These are phyloP conservation scores for Komagataella phaffii DNA, from an alignment of 805 yeast species.

Conservation along the genomic window DNA sequence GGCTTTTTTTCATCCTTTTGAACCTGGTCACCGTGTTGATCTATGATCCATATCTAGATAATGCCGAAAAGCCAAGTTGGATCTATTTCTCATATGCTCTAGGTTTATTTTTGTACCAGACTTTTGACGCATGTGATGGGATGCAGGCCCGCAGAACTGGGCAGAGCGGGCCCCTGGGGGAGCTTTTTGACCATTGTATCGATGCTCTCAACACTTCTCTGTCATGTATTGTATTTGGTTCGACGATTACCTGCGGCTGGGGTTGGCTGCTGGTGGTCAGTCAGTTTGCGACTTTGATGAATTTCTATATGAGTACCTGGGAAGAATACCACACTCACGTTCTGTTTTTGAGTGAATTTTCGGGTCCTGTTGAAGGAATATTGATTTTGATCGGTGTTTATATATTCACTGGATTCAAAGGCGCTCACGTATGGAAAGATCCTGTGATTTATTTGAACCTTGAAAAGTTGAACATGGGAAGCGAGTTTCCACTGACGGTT, in stretches of 20 bases:
- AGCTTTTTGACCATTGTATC: conserved; percentile 81
- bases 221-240: conserved; percentile 59
- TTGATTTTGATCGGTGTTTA: conserved; percentile 44
- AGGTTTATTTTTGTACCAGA: conserved; percentile 82
- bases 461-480: conserved; percentile 15
- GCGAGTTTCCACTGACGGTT: conserved; percentile 20
- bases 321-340: conserved; percentile 89
- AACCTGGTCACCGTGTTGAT: conserved; percentile 55
- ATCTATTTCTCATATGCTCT: conserved; percentile 64
- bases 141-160: conserved; percentile 91
- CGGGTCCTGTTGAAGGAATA: conserved; percentile 96
- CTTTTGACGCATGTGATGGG: conserved; percentile 95
- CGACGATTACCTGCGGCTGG: conserved; percentile 68
- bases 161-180: conserved; percentile 92
- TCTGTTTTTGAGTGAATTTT: conserved; percentile 60
- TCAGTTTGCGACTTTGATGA: conserved; percentile 63
- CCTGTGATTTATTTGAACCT: conserved; percentile 27
- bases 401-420: conserved; percentile 49
- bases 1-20: conserved; percentile 55
- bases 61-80: conserved; percentile 57
- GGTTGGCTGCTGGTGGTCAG: conserved; percentile 45
- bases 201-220: conserved; percentile 61
- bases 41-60: conserved; percentile 55
- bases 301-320: conserved; percentile 88
- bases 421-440: conserved; percentile 55